Evolutionary conservation across 495 filamentous ascomycete genomes (phyloP), one percentile per base, ranked within the genome.

Genomic region (Penicilliopsis zonata): DNA sequence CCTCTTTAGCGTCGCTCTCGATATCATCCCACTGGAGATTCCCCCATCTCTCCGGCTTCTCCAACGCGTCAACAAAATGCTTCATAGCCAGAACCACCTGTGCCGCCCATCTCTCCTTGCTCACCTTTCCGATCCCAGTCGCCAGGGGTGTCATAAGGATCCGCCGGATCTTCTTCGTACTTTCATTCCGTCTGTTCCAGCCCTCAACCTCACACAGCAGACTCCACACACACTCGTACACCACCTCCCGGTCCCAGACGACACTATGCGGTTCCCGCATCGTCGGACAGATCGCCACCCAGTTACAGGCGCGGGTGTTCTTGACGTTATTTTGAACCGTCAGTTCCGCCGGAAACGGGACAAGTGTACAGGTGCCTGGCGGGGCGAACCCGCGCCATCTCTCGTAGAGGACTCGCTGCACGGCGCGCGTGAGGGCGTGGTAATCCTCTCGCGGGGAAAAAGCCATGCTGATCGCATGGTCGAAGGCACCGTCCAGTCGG

Each of bases 161-260:
- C n/a, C 42, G 49, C 9, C 46, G 35, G 35, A 70, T 67, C 45
- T 42, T 39, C 18, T 22, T 24, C 17, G n/a, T 30, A 3, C 1
- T 15, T 21, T 27, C 24, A 19, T 19, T 8, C 2, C 14, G 32
- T 17, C 53, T 47, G 44, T 72, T 70, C 38, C 55, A 52, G 7
- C 56, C 50, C 32, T 67, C 61, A 14, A 70, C 35, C 34, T 57
- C 46, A 42, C 52, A 58, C 24, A 72, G 22, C 39, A 72, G 35
- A 40, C 59, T 61, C 68, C 68, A 70, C 1, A 63, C 42, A 48
- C 68, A 65, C 42, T 70, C 57, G 36, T 66, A 70, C 13, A 69
- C 59, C n/a, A 72, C 49, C 45, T 70, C 68, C 2, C 61, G 57
- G 38, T 72, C 60, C 66, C 67, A 72, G 12, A 12, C 25, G 13